Conservation (phyloP, 768 basidiomycete species). For the Tubosaeta sp. region DNA sequence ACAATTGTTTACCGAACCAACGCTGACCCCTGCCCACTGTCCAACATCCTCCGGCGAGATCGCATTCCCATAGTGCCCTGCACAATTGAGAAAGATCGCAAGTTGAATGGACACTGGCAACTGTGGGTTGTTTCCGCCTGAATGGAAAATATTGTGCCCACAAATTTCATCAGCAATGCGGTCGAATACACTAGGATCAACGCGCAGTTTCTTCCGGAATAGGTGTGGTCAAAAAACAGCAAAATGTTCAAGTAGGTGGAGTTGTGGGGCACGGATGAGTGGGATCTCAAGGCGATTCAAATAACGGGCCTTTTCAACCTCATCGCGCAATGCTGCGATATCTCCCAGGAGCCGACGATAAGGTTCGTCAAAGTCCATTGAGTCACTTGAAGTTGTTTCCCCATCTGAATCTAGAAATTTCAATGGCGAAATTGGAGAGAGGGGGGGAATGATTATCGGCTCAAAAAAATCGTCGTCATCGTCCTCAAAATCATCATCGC, state of each 20-base stretch:
- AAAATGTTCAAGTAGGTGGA: conserved; percentile 4
- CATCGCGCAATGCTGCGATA: background rate
- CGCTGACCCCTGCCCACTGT: conserved; percentile 7
- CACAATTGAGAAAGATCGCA: conserved; percentile 22
- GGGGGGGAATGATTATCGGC: no score
- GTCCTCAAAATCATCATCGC: no score
- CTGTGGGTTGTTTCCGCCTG: conserved; percentile 14
- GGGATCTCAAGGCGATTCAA: background rate
- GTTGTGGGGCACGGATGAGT: background rate
- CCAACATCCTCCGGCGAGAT: background rate
- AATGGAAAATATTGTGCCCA: conserved; percentile 21
- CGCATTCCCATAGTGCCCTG: conserved; percentile 29
- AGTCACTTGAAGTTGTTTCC: no score
- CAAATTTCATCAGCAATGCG: conserved; percentile 16
- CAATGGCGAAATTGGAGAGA: no score
- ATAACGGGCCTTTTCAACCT: background rate
- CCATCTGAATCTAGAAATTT: no score
- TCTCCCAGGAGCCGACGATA: background rate
- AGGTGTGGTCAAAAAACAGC: conserved; percentile 10
- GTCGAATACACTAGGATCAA: conserved; percentile 25
- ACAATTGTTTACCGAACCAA: conserved; percentile 1
- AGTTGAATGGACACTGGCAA: conserved; percentile 24
- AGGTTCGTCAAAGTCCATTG: background rate
- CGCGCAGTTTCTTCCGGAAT: conserved; percentile 24
- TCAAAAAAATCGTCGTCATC: no score